These are phyloP conservation scores for Cytospora piceae DNA, from an alignment of 2,329 filamentous ascomycete species.

Conservation along the genomic window DNA sequence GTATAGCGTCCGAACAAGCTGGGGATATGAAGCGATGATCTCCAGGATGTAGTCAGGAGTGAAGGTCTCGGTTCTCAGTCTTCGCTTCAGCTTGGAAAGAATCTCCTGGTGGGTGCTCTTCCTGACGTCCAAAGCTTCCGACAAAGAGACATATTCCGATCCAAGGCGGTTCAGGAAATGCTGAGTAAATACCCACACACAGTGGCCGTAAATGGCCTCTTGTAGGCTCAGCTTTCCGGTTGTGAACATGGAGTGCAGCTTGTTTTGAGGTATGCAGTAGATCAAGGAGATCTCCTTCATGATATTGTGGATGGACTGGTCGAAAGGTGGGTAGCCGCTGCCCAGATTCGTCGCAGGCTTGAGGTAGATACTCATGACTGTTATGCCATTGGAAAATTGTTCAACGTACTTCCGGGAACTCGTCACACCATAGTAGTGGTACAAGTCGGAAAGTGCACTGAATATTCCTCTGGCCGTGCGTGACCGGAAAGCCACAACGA, in stretches of 20 bases:
- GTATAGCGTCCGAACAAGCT: slow-evolving; percentile 85
- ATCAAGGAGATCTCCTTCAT: slow-evolving; percentile 97
- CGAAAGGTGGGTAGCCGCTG: slow-evolving; percentile 73
- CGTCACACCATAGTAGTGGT: slow-evolving; percentile 98
- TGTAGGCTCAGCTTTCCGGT: slow-evolving; percentile 86
- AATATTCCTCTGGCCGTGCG: slow-evolving; percentile 92
- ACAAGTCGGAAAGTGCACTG: slow-evolving; percentile 91
- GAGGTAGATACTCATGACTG: slow-evolving; percentile 94
- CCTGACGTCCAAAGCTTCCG: slow-evolving; percentile 75
- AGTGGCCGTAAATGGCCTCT: slow-evolving; percentile 96
- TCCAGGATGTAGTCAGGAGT: slow-evolving; percentile 97
- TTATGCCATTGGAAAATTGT: slow-evolving; percentile 98
- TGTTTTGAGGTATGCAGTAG: slow-evolving; percentile 98
- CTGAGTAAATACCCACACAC: slow-evolving; percentile 95
- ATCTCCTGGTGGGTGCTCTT: slow-evolving; percentile 87
- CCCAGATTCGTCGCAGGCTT: slow-evolving; percentile 67
- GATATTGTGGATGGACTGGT: slow-evolving; percentile 96
- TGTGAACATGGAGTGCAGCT: slow-evolving; percentile 88
- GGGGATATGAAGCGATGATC: slow-evolving; percentile 90
- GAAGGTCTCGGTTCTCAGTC: slow-evolving; percentile 94
- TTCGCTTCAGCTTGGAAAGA: slow-evolving; percentile 91
- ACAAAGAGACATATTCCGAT: slow-evolving; percentile 87
- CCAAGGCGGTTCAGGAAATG: slow-evolving; percentile 97
- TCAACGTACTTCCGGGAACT: slow-evolving; percentile 97
- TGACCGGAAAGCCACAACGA: slow-evolving; percentile 93